Base-by-base conservation (phyloP, 805 yeast genomes). In the Metschnikowia gelsemii region DNA sequence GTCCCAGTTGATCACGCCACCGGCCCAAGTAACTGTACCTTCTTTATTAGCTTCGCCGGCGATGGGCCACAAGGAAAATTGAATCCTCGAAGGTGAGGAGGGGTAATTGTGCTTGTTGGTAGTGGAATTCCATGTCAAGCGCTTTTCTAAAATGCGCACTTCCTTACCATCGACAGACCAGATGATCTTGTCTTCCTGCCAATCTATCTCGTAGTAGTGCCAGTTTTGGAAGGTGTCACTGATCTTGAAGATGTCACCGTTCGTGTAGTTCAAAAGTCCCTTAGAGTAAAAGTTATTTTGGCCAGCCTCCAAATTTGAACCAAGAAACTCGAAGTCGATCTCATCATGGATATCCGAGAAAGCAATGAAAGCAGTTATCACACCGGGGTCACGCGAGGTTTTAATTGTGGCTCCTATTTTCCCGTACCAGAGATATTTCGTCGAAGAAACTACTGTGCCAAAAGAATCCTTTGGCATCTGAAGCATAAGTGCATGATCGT, bases 271-370 rank as follows among this genome's bases (percentile, higher is more conserved):
- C 57, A 80, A 69, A 23, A 69, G 62, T 62, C 91, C 96, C 59
- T 84, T 80, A 61, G 78, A 80, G 70, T 86, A 90, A 73, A 60
- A 89, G 66, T 90, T 90, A 20, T 89, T 71, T 72, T 90, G 90
- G 1, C 81, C 86, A 16, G 64, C 59, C 23, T 73, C 72, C 56
- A 86, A 64, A 56, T 84, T 78, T 56, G 76, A 76, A 45, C 98
- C 98, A 49, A 88, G 83, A 52, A 80, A 83, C 69, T 90, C 96
- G 58, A 65, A 81, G 75, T 90, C 97, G 55, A 89, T 76, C 73
- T 90, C 97, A 70, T 89, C 97, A 71, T 86, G 80, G 30, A 83
- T 87, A 59, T 86, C 85, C 7, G 96, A 86, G 63, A 79, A 83
- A 39, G 87, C 62, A 63, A 89, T 87, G 56, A 82, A 79, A 21